Conservation (phyloP, 2,329 filamentous ascomycete species). For the Cryphonectria nitschkei region DNA sequence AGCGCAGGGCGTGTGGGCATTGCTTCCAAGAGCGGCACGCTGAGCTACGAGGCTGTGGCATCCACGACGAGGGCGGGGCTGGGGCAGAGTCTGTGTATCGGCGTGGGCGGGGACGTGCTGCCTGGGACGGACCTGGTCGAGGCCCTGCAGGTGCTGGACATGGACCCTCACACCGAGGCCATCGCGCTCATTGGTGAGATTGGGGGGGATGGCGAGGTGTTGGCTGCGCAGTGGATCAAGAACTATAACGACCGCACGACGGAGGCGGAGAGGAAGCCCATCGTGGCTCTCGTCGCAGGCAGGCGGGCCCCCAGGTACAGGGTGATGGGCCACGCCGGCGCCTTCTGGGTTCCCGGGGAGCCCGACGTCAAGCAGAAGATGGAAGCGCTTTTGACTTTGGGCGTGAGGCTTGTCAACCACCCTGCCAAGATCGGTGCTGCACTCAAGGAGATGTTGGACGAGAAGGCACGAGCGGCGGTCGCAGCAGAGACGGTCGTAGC, state of each 20-base stretch:
- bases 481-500: conserved; percentile 7
- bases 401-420: conserved; percentile 73
- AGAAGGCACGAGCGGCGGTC: conserved; percentile 28
- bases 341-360: conserved; percentile 70
- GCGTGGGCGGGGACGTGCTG: conserved; percentile 76
- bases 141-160: conserved; percentile 66
- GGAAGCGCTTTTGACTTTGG: conserved; percentile 65
- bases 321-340: conserved; percentile 81
- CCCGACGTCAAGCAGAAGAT: conserved; percentile 68
- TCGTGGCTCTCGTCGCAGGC: conserved; percentile 73
- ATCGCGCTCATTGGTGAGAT: conserved; percentile 76
- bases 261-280: conserved; percentile 66
- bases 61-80: conserved; percentile 74
- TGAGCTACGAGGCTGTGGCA: conserved; percentile 80
- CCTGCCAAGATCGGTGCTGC: conserved; percentile 74
- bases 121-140: conserved; percentile 77
- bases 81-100: conserved; percentile 77
- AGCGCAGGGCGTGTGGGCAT: conserved; percentile 73
- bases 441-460: conserved; percentile 63
- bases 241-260: conserved; percentile 61
- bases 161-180: conserved; percentile 69
- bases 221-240: conserved; percentile 74
- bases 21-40: conserved; percentile 77
- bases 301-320: conserved; percentile 63
- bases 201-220: conserved; percentile 69